phyloP scores from a whole-genome alignment of 805 yeast species.

The Ogataea nitratoaversa region DNA sequence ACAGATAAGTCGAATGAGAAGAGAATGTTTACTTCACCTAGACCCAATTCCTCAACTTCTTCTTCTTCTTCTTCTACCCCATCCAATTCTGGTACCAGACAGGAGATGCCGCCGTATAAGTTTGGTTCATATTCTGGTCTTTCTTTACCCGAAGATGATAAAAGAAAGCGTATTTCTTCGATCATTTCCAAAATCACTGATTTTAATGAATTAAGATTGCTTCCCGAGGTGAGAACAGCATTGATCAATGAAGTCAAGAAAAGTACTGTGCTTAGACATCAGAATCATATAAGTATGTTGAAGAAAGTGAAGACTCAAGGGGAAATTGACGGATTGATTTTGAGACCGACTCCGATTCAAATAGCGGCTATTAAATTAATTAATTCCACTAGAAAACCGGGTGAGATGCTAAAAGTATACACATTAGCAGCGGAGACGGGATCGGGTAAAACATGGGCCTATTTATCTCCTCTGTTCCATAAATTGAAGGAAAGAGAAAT shows the following conservation, averaged over 20 bases:
- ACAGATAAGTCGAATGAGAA: too few species aligned
- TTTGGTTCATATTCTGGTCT: constrained; percentile 50
- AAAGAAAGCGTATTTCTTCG: constrained; percentile 33
- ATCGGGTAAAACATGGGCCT: constrained; percentile 94
- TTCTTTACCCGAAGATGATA: constrained; percentile 34
- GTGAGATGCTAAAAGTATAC: constrained; percentile 49
- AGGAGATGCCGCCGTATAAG: constrained; percentile 26
- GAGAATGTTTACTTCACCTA: too few species aligned
- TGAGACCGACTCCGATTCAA: constrained; percentile 79
- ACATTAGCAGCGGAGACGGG: constrained; percentile 96
- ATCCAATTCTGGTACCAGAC: too few species aligned
- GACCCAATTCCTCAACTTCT: too few species aligned
- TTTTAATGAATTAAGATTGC: constrained; percentile 63
- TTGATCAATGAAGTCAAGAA: constrained; percentile 49
- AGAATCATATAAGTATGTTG: constrained; percentile 25
- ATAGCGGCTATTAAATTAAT: constrained; percentile 63
- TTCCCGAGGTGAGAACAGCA: constrained; percentile 62
- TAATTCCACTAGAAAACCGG: constrained; percentile 34
- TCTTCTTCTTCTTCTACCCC: too few species aligned
- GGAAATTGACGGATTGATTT: constrained; percentile 33
- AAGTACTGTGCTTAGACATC: constrained; percentile 38
- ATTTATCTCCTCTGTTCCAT: constrained; percentile 70
- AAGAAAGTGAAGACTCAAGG: constrained; percentile 30
- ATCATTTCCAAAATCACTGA: constrained; percentile 49
- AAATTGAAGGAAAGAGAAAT: constrained; percentile 57